Conservation (phyloP, 2,329 filamentous ascomycete genomes). For the Davidsoniella neocaledoniae region DNA sequence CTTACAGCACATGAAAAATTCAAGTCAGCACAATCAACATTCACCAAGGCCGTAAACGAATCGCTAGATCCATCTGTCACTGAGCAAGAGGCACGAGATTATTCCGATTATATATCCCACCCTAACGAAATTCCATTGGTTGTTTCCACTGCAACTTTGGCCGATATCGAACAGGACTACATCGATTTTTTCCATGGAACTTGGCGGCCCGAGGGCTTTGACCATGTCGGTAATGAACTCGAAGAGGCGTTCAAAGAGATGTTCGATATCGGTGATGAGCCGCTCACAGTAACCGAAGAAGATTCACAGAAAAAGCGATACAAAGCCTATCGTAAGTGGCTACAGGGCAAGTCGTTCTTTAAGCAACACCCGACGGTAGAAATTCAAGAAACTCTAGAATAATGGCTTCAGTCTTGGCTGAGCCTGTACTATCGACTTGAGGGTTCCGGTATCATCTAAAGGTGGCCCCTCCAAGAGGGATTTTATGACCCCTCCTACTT, state of each 20-base stretch:
- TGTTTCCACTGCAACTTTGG: conserved; percentile 48
- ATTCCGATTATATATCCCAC: conserved; percentile 74
- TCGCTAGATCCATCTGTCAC: conserved; percentile 75
- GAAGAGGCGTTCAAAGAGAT: conserved; percentile 55
- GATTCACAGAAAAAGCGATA: conserved; percentile 87
- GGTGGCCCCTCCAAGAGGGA: neutral
- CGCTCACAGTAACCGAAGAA: conserved; percentile 72
- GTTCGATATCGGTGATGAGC: conserved; percentile 60
- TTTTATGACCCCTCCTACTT: neutral
- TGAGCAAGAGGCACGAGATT: conserved; percentile 63
- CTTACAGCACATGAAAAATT: conserved; percentile 42
- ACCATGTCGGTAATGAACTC: conserved; percentile 19
- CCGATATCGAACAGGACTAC: conserved; percentile 50
- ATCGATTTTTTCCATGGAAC: conserved; percentile 62
- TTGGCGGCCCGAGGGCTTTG: conserved; percentile 43
- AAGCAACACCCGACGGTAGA: conserved; percentile 60
- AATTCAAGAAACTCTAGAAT: conserved; percentile 1
- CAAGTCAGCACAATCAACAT: conserved; percentile 72
- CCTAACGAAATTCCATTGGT: conserved; percentile 79
- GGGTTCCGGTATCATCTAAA: neutral
- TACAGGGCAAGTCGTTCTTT: conserved; percentile 86
- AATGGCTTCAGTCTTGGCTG: conserved; percentile 1
- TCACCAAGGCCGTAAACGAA: conserved; percentile 69
- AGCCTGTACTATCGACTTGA: neutral
- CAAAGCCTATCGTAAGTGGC: conserved; percentile 90